Base-by-base conservation (phyloP, 208 protist species). In the Acanthamoeba triangularis region DNA sequence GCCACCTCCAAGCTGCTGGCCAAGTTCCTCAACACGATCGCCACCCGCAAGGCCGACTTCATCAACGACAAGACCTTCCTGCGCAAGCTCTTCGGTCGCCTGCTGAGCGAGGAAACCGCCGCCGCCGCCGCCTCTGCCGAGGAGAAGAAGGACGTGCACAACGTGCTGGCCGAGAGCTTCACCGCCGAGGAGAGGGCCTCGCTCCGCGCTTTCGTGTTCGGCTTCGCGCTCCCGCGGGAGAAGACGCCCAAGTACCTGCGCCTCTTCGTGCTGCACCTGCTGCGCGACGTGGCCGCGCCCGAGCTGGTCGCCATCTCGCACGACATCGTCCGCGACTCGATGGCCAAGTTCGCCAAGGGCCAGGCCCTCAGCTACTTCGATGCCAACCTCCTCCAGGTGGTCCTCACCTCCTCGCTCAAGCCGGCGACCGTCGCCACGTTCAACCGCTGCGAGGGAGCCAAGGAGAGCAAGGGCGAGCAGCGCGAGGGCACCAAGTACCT, bases 331-430 rank as follows among this genome's bases (percentile, higher is more conserved):
- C 41, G 54, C 3, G 35, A 47, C 33, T n/a, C 78, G 54, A 76
- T 93, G 23, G 10, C 54, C 4, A 20, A 10, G 47, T 5, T 90
- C n/a, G 52, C 82, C 35, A 93, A 59, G 61, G 20, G 59, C 41
- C 63, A 63, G 56, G 23, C 13, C 11, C 84, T 90, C n/a, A 90
- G 54, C 59, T 90, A 90, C 52, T 90, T 90, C 84, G 84, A 90
- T 37, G 49, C 54, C 59, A 61, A 54, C 67, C 76, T 72, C 13
- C 13, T 93, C 5, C 65, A 93, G 30, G 8, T 78, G n/a, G 6
- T 78, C 63, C 59, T 93, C 14, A 61, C 61, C 41, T 25, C 88
- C 7, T 59, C 30, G n/a, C 49, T 93, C 16, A 72, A 80, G 41
- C 65, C 88, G 11, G 35, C 18, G 4, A n/a, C 18, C 37, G 61